phyloP scores from a whole-genome alignment of 192 early-diverging fungal genomes.

The Linnemannia zychae region DNA sequence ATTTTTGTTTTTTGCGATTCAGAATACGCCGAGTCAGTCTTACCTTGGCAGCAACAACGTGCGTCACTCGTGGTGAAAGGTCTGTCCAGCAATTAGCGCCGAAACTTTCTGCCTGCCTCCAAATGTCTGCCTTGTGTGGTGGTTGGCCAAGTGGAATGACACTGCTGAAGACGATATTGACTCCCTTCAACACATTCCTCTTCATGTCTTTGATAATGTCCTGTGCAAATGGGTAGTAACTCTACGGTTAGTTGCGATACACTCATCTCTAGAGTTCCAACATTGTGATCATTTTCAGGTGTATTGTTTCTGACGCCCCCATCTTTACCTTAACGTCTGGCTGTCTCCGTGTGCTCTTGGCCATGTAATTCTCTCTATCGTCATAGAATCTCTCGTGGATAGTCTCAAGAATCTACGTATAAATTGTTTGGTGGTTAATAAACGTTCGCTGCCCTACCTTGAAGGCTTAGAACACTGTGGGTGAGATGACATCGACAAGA shows the following conservation, averaged over 20 bases:
- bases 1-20: background rate
- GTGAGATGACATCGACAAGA: background rate
- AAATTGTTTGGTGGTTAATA: background rate
- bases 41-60: constrained; percentile 91
- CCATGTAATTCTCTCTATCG: background rate
- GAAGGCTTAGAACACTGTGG: background rate
- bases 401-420: constrained; percentile 65
- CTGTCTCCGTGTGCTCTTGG: background rate
- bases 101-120: constrained; percentile 84
- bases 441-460: background rate
- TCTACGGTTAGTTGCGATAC: background rate
- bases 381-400: constrained; percentile 83
- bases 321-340: constrained; percentile 59
- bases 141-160: constrained; percentile 81
- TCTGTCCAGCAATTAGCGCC: constrained; percentile 84
- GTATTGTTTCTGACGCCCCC: background rate
- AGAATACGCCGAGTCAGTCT: constrained; percentile 2
- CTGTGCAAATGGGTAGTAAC: constrained; percentile 23
- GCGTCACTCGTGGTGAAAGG: constrained; percentile 77
- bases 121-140: constrained; percentile 78
- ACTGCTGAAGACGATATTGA: constrained; percentile 82
- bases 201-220: constrained; percentile 74
- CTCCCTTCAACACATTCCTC: constrained; percentile 71
- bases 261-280: background rate
- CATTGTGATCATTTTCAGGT: background rate